Conservation (phyloP, 164 flowering plant genomes). For the Kalanchoe fedtschenkoi region DNA sequence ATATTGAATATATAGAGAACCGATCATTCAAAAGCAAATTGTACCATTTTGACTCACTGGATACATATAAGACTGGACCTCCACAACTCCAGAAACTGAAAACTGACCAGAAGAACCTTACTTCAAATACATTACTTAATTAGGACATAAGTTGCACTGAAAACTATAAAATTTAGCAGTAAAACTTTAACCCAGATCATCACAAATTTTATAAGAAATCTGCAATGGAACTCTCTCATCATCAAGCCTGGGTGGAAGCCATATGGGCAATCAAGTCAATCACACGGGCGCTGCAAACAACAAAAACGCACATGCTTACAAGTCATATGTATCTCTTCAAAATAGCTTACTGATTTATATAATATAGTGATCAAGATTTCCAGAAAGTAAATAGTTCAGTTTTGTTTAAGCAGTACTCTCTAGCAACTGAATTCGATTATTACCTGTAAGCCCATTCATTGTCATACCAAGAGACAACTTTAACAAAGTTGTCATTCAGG, state of each 20-base stretch:
- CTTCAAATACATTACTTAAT: neutral
- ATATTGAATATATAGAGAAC: neutral
- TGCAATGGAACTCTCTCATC: neutral
- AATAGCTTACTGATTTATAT: neutral
- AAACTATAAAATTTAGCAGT: neutral
- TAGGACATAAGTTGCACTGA: neutral
- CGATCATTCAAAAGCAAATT: neutral
- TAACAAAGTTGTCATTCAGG: constrained; percentile 62
- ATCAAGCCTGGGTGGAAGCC: constrained; percentile 24
- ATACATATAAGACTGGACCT: no score
- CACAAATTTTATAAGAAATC: no score
- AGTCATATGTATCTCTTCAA: neutral
- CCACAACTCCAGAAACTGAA: no score
- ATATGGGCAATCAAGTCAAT: constrained; percentile 58
- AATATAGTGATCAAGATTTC: neutral
- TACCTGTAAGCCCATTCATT: constrained; percentile 95
- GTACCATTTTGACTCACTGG: no score
- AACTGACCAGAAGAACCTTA: neutral
- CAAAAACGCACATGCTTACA: neutral
- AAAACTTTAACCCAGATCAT: neutral
- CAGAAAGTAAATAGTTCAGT: neutral
- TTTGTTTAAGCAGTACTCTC: neutral
- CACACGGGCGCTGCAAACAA: constrained; percentile 47
- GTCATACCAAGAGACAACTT: constrained; percentile 90
- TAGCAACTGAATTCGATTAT: neutral